Conservation (phyloP, 176 grass and related monocot species). For the Oryza brachyantha region DNA sequence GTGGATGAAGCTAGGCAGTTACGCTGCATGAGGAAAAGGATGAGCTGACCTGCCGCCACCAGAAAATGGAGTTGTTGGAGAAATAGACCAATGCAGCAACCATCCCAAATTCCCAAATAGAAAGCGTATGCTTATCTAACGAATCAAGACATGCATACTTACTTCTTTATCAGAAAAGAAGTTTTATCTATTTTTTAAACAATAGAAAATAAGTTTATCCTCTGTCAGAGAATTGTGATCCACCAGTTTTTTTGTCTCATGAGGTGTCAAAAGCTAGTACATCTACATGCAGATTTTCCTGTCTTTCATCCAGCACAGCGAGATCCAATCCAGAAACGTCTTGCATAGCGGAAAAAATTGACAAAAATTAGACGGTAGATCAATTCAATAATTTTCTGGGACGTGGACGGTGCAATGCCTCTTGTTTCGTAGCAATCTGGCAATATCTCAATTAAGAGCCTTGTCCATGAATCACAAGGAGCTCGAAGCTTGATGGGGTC, state of each 20-base stretch:
- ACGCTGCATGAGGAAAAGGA: not conserved
- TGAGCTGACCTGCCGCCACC: not conserved
- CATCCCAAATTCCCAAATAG: not conserved
- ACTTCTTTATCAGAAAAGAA: not conserved
- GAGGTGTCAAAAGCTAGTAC: not conserved
- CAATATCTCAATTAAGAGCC: not conserved
- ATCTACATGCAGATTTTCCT: not conserved
- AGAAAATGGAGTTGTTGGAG: not conserved
- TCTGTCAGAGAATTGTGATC: not conserved
- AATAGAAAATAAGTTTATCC: no score
- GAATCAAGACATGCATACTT: not conserved
- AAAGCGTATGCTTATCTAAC: not conserved
- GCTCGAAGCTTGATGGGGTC: not conserved
- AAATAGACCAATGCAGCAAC: not conserved
- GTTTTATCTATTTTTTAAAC: no score
- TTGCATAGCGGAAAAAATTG: not conserved
- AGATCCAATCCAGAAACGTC: slow-evolving; percentile 10
- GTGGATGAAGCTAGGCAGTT: not conserved
- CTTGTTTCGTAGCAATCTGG: not conserved
- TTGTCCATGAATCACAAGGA: not conserved
- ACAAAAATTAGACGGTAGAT: not conserved
- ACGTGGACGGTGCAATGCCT: slow-evolving; percentile 23
- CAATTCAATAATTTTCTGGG: not conserved
- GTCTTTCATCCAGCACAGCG: not conserved
- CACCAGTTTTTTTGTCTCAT: not conserved